Evolutionary conservation across 108 stramenopile genomes (phyloP).

Genomic region (Nitzschia sp.): DNA sequence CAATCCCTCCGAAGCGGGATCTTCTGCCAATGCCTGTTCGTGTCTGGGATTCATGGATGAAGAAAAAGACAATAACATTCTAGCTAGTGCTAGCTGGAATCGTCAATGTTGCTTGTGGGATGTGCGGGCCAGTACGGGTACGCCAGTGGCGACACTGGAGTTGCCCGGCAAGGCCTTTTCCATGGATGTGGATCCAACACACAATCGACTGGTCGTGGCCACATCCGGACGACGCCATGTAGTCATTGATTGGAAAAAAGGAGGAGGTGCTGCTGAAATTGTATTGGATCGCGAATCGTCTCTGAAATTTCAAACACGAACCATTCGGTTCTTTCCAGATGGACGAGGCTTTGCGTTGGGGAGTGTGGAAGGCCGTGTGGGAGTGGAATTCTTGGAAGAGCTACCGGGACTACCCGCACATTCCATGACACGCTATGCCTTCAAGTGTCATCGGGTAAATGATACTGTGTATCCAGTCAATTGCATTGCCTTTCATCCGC

Average conservation of each 20-base stretch:
- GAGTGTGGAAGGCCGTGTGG: conserved; percentile 96
- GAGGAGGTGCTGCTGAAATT: conserved; percentile 15
- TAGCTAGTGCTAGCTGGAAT: conserved; percentile 82
- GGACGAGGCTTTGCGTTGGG: conserved; percentile 87
- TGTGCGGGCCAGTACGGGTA: conserved; percentile 30
- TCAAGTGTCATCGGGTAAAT: conserved; percentile 95
- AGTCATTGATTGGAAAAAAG: conserved; percentile 54
- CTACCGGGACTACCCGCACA: conserved; percentile 48
- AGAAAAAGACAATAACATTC: conserved; percentile 19
- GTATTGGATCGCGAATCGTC: conserved; percentile 81
- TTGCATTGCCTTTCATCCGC: conserved; percentile 93
- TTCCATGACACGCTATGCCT: conserved; percentile 83
- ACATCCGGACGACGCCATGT: conserved; percentile 62
- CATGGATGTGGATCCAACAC: conserved; percentile 60
- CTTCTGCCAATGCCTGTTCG: conserved; percentile 22
- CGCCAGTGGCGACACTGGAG: conserved; percentile 18
- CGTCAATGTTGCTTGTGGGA: conserved; percentile 72
- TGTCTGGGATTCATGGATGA: conserved; percentile 22
- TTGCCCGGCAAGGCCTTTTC: conserved; percentile 85
- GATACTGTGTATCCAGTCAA: conserved; percentile 97
- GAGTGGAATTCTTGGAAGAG: conserved; percentile 86
- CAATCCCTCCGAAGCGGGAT: not conserved
- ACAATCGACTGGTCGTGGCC: conserved; percentile 61
- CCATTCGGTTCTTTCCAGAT: conserved; percentile 77
- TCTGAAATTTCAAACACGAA: conserved; percentile 87